phyloP scores from a whole-genome alignment of 495 filamentous ascomycete genomes.

The Aspergillus egyptiacus region DNA sequence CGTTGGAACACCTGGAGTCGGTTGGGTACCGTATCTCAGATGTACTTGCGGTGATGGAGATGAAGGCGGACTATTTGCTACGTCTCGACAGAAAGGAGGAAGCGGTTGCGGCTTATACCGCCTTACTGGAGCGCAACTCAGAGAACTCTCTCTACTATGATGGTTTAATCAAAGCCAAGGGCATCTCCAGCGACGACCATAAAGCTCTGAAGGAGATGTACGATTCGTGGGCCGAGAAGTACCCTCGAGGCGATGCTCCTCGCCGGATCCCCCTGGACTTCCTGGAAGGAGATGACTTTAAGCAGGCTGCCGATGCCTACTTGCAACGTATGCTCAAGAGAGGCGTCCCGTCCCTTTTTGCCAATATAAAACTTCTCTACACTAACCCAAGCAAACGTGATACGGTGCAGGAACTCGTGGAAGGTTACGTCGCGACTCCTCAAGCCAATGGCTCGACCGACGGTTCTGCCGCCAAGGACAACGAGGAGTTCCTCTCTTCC shows the following conservation, averaged over 20 bases:
- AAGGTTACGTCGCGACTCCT: constrained; percentile 58
- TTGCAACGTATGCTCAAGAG: constrained; percentile 83
- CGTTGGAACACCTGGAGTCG: constrained; percentile 79
- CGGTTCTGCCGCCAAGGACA: constrained; percentile 44
- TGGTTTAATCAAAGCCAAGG: constrained; percentile 63
- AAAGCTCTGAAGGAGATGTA: constrained; percentile 65
- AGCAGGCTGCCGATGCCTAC: constrained; percentile 71
- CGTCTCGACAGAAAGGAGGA: constrained; percentile 73
- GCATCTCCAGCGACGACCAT: constrained; percentile 54
- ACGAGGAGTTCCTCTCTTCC: constrained; percentile 59
- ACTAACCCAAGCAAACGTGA: constrained; percentile 67
- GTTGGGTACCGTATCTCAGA: constrained; percentile 74
- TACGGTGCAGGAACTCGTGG: constrained; percentile 65
- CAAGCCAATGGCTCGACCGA: constrained; percentile 44
- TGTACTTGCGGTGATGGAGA: constrained; percentile 82
- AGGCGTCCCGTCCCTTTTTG: constrained; percentile 94
- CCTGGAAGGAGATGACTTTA: constrained; percentile 77
- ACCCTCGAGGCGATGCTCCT: constrained; percentile 77
- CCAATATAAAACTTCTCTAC: constrained; percentile 92
- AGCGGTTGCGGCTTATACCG: constrained; percentile 73
- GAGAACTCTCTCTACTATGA: constrained; percentile 85
- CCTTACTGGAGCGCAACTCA: constrained; percentile 76
- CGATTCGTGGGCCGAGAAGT: constrained; percentile 72
- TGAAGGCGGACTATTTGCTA: constrained; percentile 77
- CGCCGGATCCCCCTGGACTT: constrained; percentile 86